Conservation (phyloP, 2,329 filamentous ascomycete genomes). For the Trichoderma polysporum region DNA sequence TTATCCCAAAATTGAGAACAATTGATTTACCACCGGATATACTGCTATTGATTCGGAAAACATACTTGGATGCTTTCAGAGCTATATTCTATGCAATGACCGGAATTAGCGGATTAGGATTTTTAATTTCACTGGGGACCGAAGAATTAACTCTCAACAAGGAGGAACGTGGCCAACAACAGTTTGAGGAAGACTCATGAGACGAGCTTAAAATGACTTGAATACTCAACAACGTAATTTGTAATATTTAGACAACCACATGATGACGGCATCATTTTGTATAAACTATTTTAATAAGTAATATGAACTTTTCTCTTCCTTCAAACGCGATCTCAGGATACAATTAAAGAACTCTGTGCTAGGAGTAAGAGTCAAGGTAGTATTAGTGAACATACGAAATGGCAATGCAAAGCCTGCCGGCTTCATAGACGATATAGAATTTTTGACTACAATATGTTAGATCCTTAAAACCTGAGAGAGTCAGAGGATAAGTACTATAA, state of each 20-base stretch:
- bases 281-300: neutral
- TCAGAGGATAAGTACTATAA: too few species aligned
- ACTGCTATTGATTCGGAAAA: neutral
- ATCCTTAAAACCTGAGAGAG: too few species aligned
- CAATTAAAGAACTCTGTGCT: neutral
- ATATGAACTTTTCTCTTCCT: neutral
- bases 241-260: neutral
- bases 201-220: neutral
- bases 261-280: neutral
- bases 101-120: neutral
- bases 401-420: too few species aligned
- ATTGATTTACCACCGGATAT: neutral
- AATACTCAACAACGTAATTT: neutral
- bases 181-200: neutral
- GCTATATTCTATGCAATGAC: slow-evolving; percentile 19
- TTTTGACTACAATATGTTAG: too few species aligned
- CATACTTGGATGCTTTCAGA: slow-evolving; percentile 5
- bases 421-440: too few species aligned
- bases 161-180: slow-evolving; percentile 2
- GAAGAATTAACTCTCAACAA: slow-evolving; percentile 8
- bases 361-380: neutral
- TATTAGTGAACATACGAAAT: neutral
- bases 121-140: neutral
- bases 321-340: neutral
- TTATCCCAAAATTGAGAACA: slow-evolving; percentile 10